These are phyloP conservation scores for Cavenderia fasciculata DNA, from an alignment of 78 protist species.

Conservation along the genomic window DNA sequence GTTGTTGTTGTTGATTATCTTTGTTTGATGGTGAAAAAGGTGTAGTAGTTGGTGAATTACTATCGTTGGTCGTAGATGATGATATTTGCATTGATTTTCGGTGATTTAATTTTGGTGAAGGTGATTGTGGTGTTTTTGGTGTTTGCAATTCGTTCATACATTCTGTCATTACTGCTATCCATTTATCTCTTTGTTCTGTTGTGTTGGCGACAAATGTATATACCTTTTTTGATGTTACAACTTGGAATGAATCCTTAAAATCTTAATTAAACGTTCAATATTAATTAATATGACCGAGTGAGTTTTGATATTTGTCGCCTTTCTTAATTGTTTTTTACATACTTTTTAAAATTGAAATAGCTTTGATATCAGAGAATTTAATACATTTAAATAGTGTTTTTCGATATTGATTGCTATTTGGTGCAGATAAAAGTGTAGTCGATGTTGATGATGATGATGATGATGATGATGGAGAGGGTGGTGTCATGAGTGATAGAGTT, in stretches of 20 bases:
- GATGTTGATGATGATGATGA: background rate
- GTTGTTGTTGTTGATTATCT: too few relatives aligned
- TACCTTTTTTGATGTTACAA: conserved; percentile 49
- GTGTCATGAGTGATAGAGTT: too few relatives aligned
- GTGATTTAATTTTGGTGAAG: conserved; percentile 40
- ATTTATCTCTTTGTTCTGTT: conserved; percentile 39
- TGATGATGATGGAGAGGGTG: conserved; percentile 11
- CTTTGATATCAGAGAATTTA: conserved; percentile 51
- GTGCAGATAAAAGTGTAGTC: background rate
- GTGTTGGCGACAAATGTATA: conserved; percentile 58
- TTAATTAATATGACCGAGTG: background rate
- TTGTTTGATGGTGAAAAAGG: too few relatives aligned
- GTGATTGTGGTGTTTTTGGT: conserved; percentile 42
- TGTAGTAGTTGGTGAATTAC: too few relatives aligned
- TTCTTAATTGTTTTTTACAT: background rate
- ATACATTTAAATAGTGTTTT: conserved; percentile 43
- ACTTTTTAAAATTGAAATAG: conserved; percentile 40
- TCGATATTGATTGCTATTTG: background rate
- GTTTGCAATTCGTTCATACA: too few relatives aligned
- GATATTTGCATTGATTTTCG: too few relatives aligned
- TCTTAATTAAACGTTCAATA: background rate
- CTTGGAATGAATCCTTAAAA: conserved; percentile 71
- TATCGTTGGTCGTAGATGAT: too few relatives aligned
- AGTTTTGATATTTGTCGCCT: background rate
- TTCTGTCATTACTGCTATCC: conserved; percentile 30